A percentile compares a stretch with the other conserved stretches of the same genome.
These are phyloP conservation scores for Terana coerulea DNA, from an alignment of 768 basidiomycete genomes.

Conservation along the genomic window DNA sequence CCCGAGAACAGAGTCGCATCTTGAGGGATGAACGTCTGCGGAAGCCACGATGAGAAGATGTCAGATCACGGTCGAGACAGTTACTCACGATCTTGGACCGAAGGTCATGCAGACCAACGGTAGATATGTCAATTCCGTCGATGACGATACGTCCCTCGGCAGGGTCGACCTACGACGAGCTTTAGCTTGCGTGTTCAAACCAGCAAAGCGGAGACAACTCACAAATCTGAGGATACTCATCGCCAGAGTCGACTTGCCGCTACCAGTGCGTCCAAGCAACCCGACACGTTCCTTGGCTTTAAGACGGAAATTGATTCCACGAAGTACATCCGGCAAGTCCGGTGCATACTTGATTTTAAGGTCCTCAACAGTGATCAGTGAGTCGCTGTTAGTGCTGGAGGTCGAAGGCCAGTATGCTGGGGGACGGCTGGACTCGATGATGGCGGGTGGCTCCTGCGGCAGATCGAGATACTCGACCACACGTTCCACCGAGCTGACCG, in stretches of 20 bases:
- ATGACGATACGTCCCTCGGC: conserved; percentile 70
- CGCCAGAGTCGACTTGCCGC: conserved; percentile 80
- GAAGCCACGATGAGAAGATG: background rate
- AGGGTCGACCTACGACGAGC: conserved; percentile 59
- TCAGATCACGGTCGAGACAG: background rate
- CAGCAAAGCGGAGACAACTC: conserved; percentile 22
- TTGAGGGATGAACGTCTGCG: conserved; percentile 74
- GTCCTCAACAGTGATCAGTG: conserved; percentile 67
- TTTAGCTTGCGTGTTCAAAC: background rate
- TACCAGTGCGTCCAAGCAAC: conserved; percentile 77
- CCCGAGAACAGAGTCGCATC: conserved; percentile 81
- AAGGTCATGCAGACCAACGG: conserved; percentile 80
- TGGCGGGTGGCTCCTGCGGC: conserved; percentile 59
- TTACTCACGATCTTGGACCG: conserved; percentile 64
- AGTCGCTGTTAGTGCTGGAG: conserved; percentile 42
- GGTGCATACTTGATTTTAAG: conserved; percentile 80
- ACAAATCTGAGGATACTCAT: conserved; percentile 85
- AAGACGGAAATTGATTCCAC: conserved; percentile 69
- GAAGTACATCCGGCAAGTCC: conserved; percentile 78
- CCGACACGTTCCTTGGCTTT: conserved; percentile 73
- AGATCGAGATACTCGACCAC: conserved; percentile 88
- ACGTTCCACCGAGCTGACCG: conserved; percentile 77
- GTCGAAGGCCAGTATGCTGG: conserved; percentile 94
- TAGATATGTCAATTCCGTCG: conserved; percentile 86
- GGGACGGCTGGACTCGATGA: conserved; percentile 69